Evolutionary conservation across 768 basidiomycete species (phyloP), one percentile per base, ranked within the genome.

Genomic region (Psilocybe cyanescens): DNA sequence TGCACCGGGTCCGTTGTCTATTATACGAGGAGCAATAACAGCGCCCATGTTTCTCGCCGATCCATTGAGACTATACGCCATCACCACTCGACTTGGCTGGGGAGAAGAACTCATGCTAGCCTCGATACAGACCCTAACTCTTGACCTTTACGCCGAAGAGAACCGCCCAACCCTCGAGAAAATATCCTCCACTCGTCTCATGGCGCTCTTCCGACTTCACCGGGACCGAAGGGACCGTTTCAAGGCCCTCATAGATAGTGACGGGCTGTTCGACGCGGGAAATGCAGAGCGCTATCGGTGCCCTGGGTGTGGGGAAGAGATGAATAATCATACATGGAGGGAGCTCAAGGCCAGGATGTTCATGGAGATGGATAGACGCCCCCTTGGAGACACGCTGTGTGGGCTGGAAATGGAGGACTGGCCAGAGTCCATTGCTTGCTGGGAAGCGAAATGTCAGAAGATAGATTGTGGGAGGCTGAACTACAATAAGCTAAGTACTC

Each of bases 21-120:
- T 78, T 60, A 70, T 83, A 14, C 80, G 83, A 3, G 67, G 76
- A 6, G 74, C 75, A 9, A 73, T 81, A 54, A 77, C 76, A 6
- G 71, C 81, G 1, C 78, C 80, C 5, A 58, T 75, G 9, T 80
- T 83, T 62, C 75, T 79, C n/a, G 66, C 68, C 4, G 72, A 79
- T 11, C 81, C 84, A 1, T 64, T 85, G n/a, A 78, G 81, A 17
- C 71, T 83, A 8, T 84, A 83, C 58, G 79, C 74, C 2, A 71
- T 85, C 46, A 75, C 81, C 7, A 76, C 77, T 17, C 75, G 75
- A 33, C 78, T 75, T 57, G 78, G 75, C 6, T 83, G 83, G 81
- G 72, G 72, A 47, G 75, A 79, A 46, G 83, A 83, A 66, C 76
- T 78, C 5, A 72, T 72, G 60, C 58, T 76, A 9, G 81, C 83